These are phyloP conservation scores for Pyricularia pennisetigena DNA, from an alignment of 2,329 filamentous ascomycete species.

Conservation along the genomic window DNA sequence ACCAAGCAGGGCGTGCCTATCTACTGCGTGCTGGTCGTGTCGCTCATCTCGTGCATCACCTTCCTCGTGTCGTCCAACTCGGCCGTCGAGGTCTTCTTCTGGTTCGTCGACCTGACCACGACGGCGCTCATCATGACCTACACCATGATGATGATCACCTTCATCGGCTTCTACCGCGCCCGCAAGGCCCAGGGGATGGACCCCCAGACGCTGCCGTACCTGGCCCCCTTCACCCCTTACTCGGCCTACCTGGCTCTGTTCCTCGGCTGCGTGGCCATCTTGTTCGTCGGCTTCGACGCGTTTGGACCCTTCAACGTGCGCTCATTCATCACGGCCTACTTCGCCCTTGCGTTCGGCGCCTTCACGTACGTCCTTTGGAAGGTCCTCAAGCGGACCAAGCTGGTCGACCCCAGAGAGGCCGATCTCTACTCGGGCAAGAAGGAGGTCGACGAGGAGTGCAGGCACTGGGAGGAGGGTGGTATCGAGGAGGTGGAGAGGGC, in stretches of 20 bases:
- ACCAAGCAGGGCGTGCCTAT: constrained; percentile 30
- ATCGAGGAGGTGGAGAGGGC: constrained; percentile 10
- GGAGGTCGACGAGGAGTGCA: constrained; percentile 40
- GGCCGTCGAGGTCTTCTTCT: constrained; percentile 22
- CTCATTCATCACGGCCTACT: constrained; percentile 30
- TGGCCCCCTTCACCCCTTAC: constrained; percentile 37
- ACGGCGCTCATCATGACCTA: constrained; percentile 29
- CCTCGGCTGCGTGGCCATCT: constrained; percentile 32
- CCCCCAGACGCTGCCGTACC: constrained; percentile 34
- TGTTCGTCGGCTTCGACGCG: constrained; percentile 43
- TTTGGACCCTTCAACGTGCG: constrained; percentile 35
- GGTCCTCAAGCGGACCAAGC: constrained; percentile 41
- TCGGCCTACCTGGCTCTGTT: constrained; percentile 33
- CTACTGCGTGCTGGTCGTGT: constrained; percentile 16
- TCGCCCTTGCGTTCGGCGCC: constrained; percentile 29
- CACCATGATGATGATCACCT: constrained; percentile 30
- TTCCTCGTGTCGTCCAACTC: constrained; percentile 21
- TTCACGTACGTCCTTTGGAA: constrained; percentile 50
- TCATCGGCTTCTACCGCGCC: constrained; percentile 36
- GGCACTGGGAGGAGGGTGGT: constrained; percentile 8
- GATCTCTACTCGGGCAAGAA: constrained; percentile 46
- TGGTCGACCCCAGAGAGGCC: constrained; percentile 35
- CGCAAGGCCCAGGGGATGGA: constrained; percentile 34
- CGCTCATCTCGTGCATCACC: constrained; percentile 19
- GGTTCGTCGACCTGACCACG: constrained; percentile 19